Conservation (phyloP, 176 grass and related monocot species). For the Dactylis glomerata region DNA sequence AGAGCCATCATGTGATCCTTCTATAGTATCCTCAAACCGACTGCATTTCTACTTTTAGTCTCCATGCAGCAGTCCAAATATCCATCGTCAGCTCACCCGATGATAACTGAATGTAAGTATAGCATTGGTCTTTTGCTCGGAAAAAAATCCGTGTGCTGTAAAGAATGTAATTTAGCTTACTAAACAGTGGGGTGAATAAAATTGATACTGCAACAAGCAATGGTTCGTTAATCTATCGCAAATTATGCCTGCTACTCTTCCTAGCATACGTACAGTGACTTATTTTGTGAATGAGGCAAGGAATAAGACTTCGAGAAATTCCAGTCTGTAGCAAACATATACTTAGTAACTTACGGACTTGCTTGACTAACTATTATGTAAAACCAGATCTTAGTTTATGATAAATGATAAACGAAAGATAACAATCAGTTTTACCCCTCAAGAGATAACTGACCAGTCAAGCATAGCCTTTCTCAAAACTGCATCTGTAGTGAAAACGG, state of each 20-base stretch:
- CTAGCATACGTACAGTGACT: too few species aligned
- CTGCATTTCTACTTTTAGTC: constrained; percentile 59
- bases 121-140: constrained; percentile 59
- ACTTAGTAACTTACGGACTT: constrained; percentile 77
- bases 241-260: constrained; percentile 34
- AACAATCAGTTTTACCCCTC: not conserved
- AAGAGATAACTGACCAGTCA: constrained; percentile 34
- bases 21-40: constrained; percentile 33
- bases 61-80: constrained; percentile 38
- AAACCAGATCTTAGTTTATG: constrained; percentile 6
- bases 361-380: constrained; percentile 73
- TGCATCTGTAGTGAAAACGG: too few species aligned
- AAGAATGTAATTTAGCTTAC: constrained; percentile 3
- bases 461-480: constrained; percentile 66
- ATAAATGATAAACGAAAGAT: not conserved
- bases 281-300: too few species aligned
- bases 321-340: constrained; percentile 39
- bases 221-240: constrained; percentile 15
- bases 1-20: constrained; percentile 42
- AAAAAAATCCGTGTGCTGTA: constrained; percentile 79
- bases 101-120: constrained; percentile 62
- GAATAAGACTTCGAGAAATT: too few species aligned
- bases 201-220: not conserved
- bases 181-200: not conserved
- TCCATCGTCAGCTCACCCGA: constrained; percentile 60